A percentile compares a stretch with the other conserved stretches of the same genome.
These are phyloP conservation scores for Colletotrichum musae DNA, from an alignment of 2,329 filamentous ascomycete species.

Conservation along the genomic window DNA sequence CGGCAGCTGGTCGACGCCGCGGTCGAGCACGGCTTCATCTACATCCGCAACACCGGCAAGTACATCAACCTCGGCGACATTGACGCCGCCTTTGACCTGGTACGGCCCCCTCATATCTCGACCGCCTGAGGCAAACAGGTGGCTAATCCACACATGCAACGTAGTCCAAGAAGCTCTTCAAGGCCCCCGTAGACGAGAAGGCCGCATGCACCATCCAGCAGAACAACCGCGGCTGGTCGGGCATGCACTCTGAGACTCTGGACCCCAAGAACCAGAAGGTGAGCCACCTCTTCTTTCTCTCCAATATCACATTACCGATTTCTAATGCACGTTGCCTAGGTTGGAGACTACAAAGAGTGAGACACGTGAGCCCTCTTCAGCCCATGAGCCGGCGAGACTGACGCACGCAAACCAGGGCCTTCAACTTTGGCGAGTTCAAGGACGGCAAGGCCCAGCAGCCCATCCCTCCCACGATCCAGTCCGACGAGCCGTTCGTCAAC, in stretches of 20 bases:
- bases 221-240: slow-evolving; percentile 90
- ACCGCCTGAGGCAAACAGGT: too few relatives aligned
- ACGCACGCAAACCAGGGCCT: slow-evolving; percentile 66
- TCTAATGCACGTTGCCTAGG: slow-evolving; percentile 57
- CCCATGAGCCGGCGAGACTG: not conserved
- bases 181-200: slow-evolving; percentile 79
- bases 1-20: slow-evolving; percentile 85
- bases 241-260: slow-evolving; percentile 89
- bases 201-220: slow-evolving; percentile 80
- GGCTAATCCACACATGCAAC: not conserved
- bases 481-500: slow-evolving; percentile 73
- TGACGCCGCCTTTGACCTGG: slow-evolving; percentile 80
- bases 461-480: slow-evolving; percentile 75
- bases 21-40: slow-evolving; percentile 88
- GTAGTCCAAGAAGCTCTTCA: slow-evolving; percentile 82
- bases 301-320: not conserved
- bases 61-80: slow-evolving; percentile 78
- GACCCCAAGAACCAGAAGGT: slow-evolving; percentile 88
- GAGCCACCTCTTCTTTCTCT: slow-evolving; percentile 46
- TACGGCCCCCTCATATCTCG: slow-evolving; percentile 56
- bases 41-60: slow-evolving; percentile 81
- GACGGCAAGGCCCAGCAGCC: slow-evolving; percentile 81
- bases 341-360: slow-evolving; percentile 91
- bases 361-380: slow-evolving; percentile 35
- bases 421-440: slow-evolving; percentile 89